phyloP scores from a whole-genome alignment of 148 eudicot species.

The Oxyria digyna region DNA sequence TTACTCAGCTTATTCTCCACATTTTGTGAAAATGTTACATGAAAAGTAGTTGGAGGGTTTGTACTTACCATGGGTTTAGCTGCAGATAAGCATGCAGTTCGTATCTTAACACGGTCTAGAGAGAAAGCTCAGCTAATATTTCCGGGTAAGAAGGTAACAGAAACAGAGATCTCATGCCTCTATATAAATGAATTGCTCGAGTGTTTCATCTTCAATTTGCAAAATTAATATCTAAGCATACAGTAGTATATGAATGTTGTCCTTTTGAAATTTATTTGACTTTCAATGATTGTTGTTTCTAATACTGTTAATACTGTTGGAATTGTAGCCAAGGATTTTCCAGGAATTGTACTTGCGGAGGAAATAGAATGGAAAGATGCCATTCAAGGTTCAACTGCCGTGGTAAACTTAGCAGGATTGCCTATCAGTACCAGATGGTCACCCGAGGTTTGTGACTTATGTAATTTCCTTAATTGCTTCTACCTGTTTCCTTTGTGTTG shows the following conservation, averaged over 20 bases:
- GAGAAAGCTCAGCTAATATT: constrained; percentile 68
- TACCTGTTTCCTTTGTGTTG: neutral
- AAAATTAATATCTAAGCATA: neutral
- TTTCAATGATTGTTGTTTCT: neutral
- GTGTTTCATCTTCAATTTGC: neutral
- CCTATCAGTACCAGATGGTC: constrained; percentile 99
- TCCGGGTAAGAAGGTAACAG: constrained; percentile 99
- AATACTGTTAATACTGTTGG: neutral
- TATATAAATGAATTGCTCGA: neutral
- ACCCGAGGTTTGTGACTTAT: constrained; percentile 49
- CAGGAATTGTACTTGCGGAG: constrained; percentile 81
- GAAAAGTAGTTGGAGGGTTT: neutral
- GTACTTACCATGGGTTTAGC: constrained; percentile 9
- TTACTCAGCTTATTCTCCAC: neutral
- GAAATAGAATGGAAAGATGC: constrained; percentile 75
- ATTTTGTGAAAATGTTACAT: neutral
- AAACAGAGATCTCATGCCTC: neutral
- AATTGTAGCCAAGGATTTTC: constrained; percentile 56
- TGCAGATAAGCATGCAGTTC: constrained; percentile 72
- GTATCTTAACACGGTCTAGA: constrained; percentile 77
- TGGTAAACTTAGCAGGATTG: constrained; percentile 89
- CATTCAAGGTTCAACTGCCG: constrained; percentile 84
- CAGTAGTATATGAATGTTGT: neutral
- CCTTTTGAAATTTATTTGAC: neutral
- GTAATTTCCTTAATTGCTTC: neutral